Evolutionary conservation across 2,329 filamentous ascomycete species (phyloP), one percentile per base, ranked within the genome.

Genomic region (Hansfordia pulvinata): DNA sequence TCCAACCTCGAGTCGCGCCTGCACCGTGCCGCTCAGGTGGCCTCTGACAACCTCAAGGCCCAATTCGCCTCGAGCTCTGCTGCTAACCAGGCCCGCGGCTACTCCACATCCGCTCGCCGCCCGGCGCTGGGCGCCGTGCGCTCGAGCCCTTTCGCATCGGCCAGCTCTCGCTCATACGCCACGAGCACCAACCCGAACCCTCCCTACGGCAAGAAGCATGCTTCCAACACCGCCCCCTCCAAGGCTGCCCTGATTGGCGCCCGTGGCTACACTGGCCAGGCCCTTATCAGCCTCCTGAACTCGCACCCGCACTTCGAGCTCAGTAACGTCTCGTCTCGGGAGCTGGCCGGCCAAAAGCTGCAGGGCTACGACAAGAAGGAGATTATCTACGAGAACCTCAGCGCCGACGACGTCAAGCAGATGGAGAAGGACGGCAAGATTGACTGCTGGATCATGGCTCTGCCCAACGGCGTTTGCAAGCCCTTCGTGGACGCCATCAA

Each of bases 391-490:
- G 84, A 93, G 54, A 93, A 85, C 50, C 63, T 96, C 23, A 76
- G 70, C 30, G 71, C 84, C 6, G 88, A 96, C 38, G 88, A 96
- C 39, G 76, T 93, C 9, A 73, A 75, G 35, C 68, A 75, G 31
- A 83, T 96, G 70, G 82, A 90, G 35, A 76, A 80, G 49, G 73
- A 77, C 17, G 80, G 81, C 27, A 72, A 86, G 43, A 76, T 96
- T 26, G 88, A 96, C 58, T 90, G 82, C 57, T 96, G 86, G 86
- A 82, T 96, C 23, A 90, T 96, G 82, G 90, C 90, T 19, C 72
- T 96, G 17, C 90, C 88, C 23, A 98, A 96, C 46, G 82, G 83
- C 34, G 84, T 93, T 26, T 94, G 84, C 70, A 81, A 85, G 58
- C 86, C 90, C 1, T 98, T 79, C 40, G 79, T 96, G 8, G 83